Evolutionary conservation across 371 early-diverging fungal genomes (phyloP).

Genomic region (Mucor sp.): DNA sequence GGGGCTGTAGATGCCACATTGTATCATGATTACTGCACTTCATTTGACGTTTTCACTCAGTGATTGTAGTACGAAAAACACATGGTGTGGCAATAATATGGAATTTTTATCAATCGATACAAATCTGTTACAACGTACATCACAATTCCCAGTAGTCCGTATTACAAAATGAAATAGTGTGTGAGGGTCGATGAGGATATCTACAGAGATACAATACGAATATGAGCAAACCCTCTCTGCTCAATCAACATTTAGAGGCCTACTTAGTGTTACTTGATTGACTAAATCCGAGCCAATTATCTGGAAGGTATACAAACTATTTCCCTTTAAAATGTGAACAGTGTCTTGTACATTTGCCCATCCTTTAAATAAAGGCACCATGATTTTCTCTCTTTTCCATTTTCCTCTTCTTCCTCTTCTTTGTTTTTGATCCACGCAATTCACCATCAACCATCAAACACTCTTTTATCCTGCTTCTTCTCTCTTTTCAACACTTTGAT

Average conservation of each 20-base stretch:
- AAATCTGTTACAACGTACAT: not conserved
- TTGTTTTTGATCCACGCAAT: not conserved
- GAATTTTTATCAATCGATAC: not conserved
- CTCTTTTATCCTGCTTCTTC: not conserved
- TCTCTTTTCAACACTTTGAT: not conserved
- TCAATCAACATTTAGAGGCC: not conserved
- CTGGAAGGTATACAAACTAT: not conserved
- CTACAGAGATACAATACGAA: not conserved
- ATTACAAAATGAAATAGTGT: not conserved
- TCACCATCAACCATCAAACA: not conserved
- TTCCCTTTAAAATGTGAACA: not conserved
- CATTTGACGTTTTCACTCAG: not conserved
- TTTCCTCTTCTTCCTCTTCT: not conserved
- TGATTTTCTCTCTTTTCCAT: not conserved
- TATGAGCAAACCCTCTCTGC: not conserved
- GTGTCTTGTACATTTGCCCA: not conserved
- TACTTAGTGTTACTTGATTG: not conserved
- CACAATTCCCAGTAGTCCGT: not conserved
- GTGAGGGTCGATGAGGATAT: not conserved
- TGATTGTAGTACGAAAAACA: not conserved
- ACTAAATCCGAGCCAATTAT: not conserved
- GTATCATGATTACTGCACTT: not conserved
- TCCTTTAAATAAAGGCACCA: not conserved
- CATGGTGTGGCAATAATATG: constrained; percentile 1
- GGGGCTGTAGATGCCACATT: not conserved